Base-by-base conservation (phyloP, 1,139 yeast species). In the Pichia norvegensis region DNA sequence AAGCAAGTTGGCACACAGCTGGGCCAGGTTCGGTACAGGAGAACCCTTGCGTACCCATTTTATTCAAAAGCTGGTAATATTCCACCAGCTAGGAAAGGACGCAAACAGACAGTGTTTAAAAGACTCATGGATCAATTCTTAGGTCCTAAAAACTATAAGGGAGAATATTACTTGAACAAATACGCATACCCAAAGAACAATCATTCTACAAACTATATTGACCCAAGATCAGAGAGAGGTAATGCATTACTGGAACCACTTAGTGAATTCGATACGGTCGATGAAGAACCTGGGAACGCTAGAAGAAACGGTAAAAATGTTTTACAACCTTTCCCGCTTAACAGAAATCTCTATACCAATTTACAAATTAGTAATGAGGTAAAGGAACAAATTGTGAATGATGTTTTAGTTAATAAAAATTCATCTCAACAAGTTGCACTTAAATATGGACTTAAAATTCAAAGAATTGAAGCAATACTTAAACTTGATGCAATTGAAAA, bases 101-200 rank as follows among this genome's bases (percentile, higher is more conserved):
- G 71, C 55, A 70, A 69, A 47, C 64, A 60, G 50, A 66, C 76
- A 13, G 65, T 63, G 19, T 57, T 67, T 46, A 65, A 65, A 51
- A 61, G 63, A 46, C 60, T 70, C 50, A 58, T 76, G 66, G 71
- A 69, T 55, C 70, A 68, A 52, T 85, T 85, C 67, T 69, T 87
- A 48, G 97, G 97, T 3, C 95, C 95, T 33, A 77, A 72, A 62
- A 87, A 87, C 64, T 75, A 78, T 63, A 80, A 85, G 60, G 97
- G 97, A 29, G 90, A 87, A 56, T 85, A 86, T 66, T 71, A 72
- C 54, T 67, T 78, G 59, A 90, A 88, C 71, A 85, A 81, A 61
- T 85, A 85, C 65, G 81, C 76, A 57, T 72, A 74, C 54, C 82
- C 94, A 14, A 82, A 90, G 16, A 81, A 76, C 54, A 69, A 84